Conservation (phyloP, 768 basidiomycete species). For the Suillus placidus region DNA sequence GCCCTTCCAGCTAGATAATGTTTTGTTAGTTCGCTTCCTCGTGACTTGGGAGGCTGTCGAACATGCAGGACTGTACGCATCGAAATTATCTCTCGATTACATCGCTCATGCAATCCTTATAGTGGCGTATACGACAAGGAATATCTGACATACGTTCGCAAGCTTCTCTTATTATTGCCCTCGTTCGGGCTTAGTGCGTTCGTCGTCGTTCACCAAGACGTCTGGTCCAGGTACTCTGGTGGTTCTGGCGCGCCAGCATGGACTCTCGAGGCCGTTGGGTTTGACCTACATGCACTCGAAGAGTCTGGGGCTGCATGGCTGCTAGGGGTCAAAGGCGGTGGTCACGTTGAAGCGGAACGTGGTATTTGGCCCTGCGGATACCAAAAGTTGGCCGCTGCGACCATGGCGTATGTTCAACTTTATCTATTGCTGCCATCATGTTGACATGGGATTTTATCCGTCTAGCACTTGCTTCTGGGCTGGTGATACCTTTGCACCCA, state of each 20-base stretch:
- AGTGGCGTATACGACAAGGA: slow-evolving; percentile 85
- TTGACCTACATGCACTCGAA: slow-evolving; percentile 80
- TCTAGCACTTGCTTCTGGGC: slow-evolving; percentile 91
- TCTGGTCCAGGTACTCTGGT: slow-evolving; percentile 93
- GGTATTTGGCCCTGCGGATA: slow-evolving; percentile 95
- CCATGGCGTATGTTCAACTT: slow-evolving; percentile 73
- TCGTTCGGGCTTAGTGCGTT: slow-evolving; percentile 74
- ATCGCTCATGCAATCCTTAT: slow-evolving; percentile 9
- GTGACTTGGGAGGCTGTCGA: slow-evolving; percentile 98
- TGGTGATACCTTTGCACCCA: slow-evolving; percentile 83
- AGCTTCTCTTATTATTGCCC: slow-evolving; percentile 68
- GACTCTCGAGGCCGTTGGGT: slow-evolving; percentile 86
- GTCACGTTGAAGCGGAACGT: slow-evolving; percentile 74
- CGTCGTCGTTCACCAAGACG: slow-evolving; percentile 88
- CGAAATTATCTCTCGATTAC: not conserved
- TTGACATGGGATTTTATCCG: not conserved
- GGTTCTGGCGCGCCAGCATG: slow-evolving; percentile 97
- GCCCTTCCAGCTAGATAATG: not conserved
- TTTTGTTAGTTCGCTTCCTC: slow-evolving; percentile 74
- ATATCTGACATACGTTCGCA: slow-evolving; percentile 79
- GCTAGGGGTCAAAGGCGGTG: slow-evolving; percentile 73
- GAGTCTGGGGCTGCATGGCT: slow-evolving; percentile 88
- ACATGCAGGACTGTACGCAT: slow-evolving; percentile 85
- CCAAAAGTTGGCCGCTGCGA: slow-evolving; percentile 89
- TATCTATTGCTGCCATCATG: slow-evolving; percentile 7